Evolutionary conservation across 768 basidiomycete genomes (phyloP).

Genomic region (Pulveroboletus sp.): DNA sequence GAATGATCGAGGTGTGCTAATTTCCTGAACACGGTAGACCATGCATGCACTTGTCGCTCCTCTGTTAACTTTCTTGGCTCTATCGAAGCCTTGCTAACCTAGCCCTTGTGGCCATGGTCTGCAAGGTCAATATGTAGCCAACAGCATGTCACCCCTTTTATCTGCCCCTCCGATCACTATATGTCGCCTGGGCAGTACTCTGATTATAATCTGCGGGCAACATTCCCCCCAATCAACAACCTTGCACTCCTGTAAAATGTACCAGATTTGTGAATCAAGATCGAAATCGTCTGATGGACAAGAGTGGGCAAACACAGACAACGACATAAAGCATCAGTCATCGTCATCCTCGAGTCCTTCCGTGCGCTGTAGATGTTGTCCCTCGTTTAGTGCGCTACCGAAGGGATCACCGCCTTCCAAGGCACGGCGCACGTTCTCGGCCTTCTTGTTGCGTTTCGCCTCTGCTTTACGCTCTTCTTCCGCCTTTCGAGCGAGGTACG

Average conservation of each 20-base stretch:
- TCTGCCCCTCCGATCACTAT: constrained; percentile 20
- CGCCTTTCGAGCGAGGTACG: constrained; percentile 67
- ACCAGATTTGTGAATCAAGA: not conserved
- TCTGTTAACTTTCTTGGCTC: constrained; percentile 34
- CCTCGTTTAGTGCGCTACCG: constrained; percentile 47
- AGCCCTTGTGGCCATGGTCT: constrained; percentile 38
- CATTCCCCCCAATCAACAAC: constrained; percentile 10
- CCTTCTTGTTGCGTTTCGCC: constrained; percentile 64
- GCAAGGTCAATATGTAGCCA: constrained; percentile 63
- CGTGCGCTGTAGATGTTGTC: constrained; percentile 20
- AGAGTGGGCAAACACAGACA: not conserved
- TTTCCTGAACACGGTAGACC: not conserved
- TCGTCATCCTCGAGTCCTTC: constrained; percentile 48
- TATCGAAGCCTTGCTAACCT: constrained; percentile 51
- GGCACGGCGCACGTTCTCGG: constrained; percentile 40
- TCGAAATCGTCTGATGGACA: not conserved
- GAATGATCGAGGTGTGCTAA: not conserved
- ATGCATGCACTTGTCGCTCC: not conserved
- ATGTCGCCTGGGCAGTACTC: constrained; percentile 18
- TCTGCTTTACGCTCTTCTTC: constrained; percentile 67
- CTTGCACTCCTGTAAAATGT: constrained; percentile 1
- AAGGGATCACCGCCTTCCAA: constrained; percentile 65
- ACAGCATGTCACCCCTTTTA: constrained; percentile 32
- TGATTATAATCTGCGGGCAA: constrained; percentile 13
- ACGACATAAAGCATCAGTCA: constrained; percentile 19